phyloP scores from a whole-genome alignment of 768 basidiomycete genomes.

The Phylloporus sp. region DNA sequence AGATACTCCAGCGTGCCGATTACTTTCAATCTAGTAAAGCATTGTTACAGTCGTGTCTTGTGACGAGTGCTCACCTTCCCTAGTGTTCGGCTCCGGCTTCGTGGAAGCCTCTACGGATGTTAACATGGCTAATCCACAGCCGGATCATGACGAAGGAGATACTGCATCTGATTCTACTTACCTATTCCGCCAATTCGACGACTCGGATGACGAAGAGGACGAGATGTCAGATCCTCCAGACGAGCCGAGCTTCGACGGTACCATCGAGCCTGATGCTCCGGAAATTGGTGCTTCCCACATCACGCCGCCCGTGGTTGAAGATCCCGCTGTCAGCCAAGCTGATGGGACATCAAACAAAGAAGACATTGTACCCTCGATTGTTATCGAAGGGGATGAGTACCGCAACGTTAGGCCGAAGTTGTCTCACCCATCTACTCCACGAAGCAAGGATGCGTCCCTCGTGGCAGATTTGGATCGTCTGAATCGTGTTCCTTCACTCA shows the following conservation, averaged over 20 bases:
- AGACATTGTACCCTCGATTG: not conserved
- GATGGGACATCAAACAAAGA: constrained; percentile 3
- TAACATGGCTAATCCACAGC: constrained; percentile 19
- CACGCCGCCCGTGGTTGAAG: constrained; percentile 3
- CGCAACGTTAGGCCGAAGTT: constrained; percentile 32
- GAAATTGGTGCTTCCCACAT: constrained; percentile 4
- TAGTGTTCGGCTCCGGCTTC: constrained; percentile 74
- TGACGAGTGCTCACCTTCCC: not conserved
- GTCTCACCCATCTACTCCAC: constrained; percentile 39
- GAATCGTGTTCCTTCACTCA: not conserved
- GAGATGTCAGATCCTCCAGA: constrained; percentile 35
- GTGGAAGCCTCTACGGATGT: constrained; percentile 46
- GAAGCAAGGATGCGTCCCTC: constrained; percentile 22
- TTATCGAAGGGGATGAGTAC: constrained; percentile 9
- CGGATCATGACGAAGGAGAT: constrained; percentile 35
- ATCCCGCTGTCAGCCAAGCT: not conserved
- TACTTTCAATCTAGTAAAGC: constrained; percentile 71
- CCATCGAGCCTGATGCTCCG: constrained; percentile 20
- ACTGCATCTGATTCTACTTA: constrained; percentile 48
- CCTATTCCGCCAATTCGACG: constrained; percentile 35
- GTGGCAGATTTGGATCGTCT: constrained; percentile 10
- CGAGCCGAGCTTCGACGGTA: constrained; percentile 29
- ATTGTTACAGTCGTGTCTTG: not conserved
- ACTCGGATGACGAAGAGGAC: constrained; percentile 53
- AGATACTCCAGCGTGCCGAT: constrained; percentile 62